Base-by-base conservation (phyloP, 2,329 filamentous ascomycete genomes). In the Acephala macrosclerotiorum region DNA sequence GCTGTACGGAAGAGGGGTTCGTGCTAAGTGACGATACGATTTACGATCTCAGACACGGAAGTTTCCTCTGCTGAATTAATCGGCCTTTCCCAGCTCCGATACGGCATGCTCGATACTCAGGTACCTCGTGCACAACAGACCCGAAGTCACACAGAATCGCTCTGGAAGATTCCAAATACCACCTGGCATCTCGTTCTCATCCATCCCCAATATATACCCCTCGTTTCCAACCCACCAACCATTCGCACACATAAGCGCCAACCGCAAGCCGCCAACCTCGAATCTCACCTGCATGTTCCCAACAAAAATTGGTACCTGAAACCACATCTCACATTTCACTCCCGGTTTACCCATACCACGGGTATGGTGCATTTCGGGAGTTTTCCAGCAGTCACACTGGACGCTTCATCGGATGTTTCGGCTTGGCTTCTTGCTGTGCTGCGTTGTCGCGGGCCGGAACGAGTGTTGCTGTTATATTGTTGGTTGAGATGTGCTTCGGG, bases 231-330 rank as follows among this genome's bases (percentile, higher is more conserved):
- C 45, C n/a, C 29, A 29, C 49, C 49, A 53, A 33, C 49, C 14
- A 16, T 26, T 53, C 26, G n/a, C 20, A 6, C 1, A 12, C 7
- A 16, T 53, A 53, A 53, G 49, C 49, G 49, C 49, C 49, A 53
- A 18, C 49, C 49, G 49, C 49, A 53, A n/a, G 26, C 49, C 49
- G 49, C 49, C 49, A 14, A 53, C 49, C 49, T 53, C 11, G 16
- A 26, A 53, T 53, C 49, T 53, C 49, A 53, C 49, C 49, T 29
- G 49, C 49, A 53, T 53, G 14, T 22, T 53, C 11, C n/a, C 8
- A 18, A 5, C 45, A 11, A 12, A 22, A 49, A 49, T 22, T 49
- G 45, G 45, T 42, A 22, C 45, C 4, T n/a, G 18, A 42, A 42
- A 12, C 38, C 38, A 42, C 38, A 42, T 42, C 38, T 42, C 38